Evolutionary conservation across 768 basidiomycete species (phyloP), one percentile per base, ranked within the genome.

Genomic region (Xanthoconium stramineum): DNA sequence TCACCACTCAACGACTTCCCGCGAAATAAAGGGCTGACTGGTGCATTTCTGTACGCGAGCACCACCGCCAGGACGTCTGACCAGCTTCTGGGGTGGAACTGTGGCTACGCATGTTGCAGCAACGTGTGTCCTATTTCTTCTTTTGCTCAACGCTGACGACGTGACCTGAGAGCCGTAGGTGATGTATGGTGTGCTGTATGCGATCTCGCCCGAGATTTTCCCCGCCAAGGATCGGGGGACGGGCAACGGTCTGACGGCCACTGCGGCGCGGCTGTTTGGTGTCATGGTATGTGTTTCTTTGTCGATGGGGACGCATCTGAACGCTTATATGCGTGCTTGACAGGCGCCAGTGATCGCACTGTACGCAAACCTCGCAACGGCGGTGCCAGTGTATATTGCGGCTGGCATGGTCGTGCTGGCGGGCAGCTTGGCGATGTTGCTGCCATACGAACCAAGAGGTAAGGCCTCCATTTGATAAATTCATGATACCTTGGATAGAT

Each of bases 381-480:
- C 83, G 1, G 83, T 83, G 0, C 89, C 89, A 0, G 85, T 91
- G 30, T 91, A 87, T 65, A 82, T 89, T 42, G 78, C 86, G 10
- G 88, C 85, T 1, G 83, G 78, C 6, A 61, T 91, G 53, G 77
- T 88, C 57, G 74, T 91, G 24, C 72, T 77, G 51, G 80, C 84
- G 7, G 88, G 87, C 3, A 66, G 74, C 9, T 61, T 90, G 47
- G 80, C 85, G 2, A 65, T 89, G 33, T 63, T 87, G 1, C 70
- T 92, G 19, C 90, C 89, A 0, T 90, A 84, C 59, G 88, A 91
- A 68, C 84, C 88, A 0, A 73, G 83, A 62, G 89, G 89, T n/a
- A 86, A 81, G 63, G 84, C 83, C 32, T 84, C 85, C 47, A 80
- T 56, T 20, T 5, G 20, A n/a, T 2, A 35, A 8, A 19, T 45